Evolutionary conservation across 208 protist species (phyloP).

Genomic region (Trichomonas tenax): DNA sequence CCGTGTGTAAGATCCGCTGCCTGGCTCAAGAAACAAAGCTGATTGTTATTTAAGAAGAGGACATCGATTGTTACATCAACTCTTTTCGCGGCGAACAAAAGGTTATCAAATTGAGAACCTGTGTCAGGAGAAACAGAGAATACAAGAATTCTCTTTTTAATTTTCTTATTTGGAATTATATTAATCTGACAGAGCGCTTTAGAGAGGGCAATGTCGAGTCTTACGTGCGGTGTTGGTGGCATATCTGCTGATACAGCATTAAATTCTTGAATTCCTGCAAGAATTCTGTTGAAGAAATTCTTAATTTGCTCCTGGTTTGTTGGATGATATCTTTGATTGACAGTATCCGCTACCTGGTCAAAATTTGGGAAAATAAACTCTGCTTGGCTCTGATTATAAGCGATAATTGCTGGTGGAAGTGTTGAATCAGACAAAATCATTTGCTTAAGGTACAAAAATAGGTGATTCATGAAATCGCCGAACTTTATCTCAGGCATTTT

Average conservation of each 20-base stretch:
- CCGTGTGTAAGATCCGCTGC: background rate
- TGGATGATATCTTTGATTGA: background rate
- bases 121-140: background rate
- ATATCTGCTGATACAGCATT: background rate
- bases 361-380: background rate
- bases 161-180: background rate
- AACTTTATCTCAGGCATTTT: background rate
- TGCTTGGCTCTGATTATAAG: background rate
- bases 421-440: background rate
- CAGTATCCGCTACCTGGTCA: background rate
- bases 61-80: background rate
- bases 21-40: background rate
- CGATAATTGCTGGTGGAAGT: background rate
- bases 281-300: background rate
- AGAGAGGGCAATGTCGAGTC: background rate
- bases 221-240: background rate
- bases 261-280: background rate
- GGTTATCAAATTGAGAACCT: background rate
- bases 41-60: background rate
- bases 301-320: slow-evolving; percentile 4
- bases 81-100: background rate
- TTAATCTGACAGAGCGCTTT: background rate
- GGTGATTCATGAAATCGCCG: background rate
- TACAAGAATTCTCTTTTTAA: background rate
- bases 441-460: background rate